Percentiles rank a stretch among this genome's conserved stretches.
phyloP scores from a whole-genome alignment of 2,329 filamentous ascomycete genomes.

The Fusarium coffeatum region DNA sequence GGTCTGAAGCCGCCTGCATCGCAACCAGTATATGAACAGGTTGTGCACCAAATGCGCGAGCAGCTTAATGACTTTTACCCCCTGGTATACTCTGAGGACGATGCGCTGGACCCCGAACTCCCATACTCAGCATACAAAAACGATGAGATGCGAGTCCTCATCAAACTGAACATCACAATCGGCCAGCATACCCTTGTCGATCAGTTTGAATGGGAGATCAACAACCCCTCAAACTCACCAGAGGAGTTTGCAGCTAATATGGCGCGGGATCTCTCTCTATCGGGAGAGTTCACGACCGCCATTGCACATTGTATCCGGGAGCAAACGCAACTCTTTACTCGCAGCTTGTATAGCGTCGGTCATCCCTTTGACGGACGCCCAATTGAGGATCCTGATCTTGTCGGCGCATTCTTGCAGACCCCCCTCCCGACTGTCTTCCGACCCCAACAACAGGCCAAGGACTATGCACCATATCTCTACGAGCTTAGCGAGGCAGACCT shows the following conservation, averaged over 20 bases:
- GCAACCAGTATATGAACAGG: slow-evolving; percentile 70
- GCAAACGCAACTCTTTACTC: slow-evolving; percentile 93
- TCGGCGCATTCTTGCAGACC: slow-evolving; percentile 85
- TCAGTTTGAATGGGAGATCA: slow-evolving; percentile 99
- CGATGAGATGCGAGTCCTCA: slow-evolving; percentile 95
- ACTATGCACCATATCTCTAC: slow-evolving; percentile 92
- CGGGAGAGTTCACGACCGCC: slow-evolving; percentile 95
- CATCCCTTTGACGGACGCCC: slow-evolving; percentile 96
- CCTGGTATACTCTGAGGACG: slow-evolving; percentile 88
- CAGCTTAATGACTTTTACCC: slow-evolving; percentile 95
- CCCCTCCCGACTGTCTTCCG: slow-evolving; percentile 87
- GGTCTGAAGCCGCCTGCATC: slow-evolving; percentile 78
- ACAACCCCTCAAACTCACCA: slow-evolving; percentile 91
- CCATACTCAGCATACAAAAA: slow-evolving; percentile 97
- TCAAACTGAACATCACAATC: slow-evolving; percentile 98
- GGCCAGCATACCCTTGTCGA: slow-evolving; percentile 93
- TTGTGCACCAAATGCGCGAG: slow-evolving; percentile 79
- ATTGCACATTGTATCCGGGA: slow-evolving; percentile 98
- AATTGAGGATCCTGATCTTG: slow-evolving; percentile 90
- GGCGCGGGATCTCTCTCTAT: slow-evolving; percentile 88
- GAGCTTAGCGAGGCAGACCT: slow-evolving; percentile 92
- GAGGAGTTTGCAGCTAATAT: slow-evolving; percentile 94
- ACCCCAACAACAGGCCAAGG: slow-evolving; percentile 91
- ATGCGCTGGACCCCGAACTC: slow-evolving; percentile 87
- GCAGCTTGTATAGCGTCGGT: slow-evolving; percentile 90